Evolutionary conservation across 2,329 filamentous ascomycete genomes (phyloP), one percentile per base, ranked within the genome.

Genomic region (Cordyceps cicadae): DNA sequence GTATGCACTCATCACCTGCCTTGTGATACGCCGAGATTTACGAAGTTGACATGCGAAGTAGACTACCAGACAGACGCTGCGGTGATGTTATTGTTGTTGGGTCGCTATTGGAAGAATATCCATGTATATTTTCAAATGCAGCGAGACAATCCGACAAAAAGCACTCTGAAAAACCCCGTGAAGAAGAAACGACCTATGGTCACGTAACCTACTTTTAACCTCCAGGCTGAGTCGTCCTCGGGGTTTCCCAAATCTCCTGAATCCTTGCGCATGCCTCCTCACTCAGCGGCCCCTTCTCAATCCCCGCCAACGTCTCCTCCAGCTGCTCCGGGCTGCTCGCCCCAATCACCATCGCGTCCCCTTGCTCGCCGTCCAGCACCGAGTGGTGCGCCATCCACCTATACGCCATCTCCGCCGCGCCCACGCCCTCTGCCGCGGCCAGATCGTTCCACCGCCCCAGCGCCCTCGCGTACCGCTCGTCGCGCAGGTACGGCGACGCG

Each of bases 221-320:
- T 8, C n/a, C n/a, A 21, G 4, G 26, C 41, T 43, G 2, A 41
- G 41, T 55, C 45, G 17, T 12, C 53, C 7, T 15, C 21, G 43
- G 6, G 21, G 17, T 32, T 21, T 57, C 46, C 62, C 62, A 63
- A 43, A 63, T 62, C 43, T 58, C 21, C 14, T 62, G 29, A 50
- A 63, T 63, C 19, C 19, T 21, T 19, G n/a, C 52, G 56, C 46
- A 56, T 4, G 62, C 60, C 19, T 58, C 48, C n/a, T 56, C 55
- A 50, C 60, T 62, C 15, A 63, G 57, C 15, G 60, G 29, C 17
- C 62, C 62, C 19, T 51, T 63, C n/a, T 60, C 43, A 46, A 63
- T 57, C 2, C 39, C 37, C 6, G 5, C 5, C 3, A 58, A 15
- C 7, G 54, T 62, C 11, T 58, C 54, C 17, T 58, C 49, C 14